phyloP scores from a whole-genome alignment of 106 monocot species.

The Narthecium ossifragum region DNA sequence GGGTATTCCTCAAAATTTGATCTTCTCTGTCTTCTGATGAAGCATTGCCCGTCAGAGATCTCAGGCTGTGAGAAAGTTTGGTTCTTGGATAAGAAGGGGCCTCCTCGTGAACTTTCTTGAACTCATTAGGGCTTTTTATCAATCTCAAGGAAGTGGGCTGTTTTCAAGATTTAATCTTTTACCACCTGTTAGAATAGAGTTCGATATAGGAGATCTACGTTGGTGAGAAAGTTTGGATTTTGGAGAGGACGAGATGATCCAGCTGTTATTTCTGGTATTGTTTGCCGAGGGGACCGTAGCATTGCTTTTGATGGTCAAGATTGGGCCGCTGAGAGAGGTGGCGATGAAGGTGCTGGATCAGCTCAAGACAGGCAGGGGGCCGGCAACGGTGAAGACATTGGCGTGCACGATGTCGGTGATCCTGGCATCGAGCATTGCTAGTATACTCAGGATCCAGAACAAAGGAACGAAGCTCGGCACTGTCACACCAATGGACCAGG shows the following conservation, averaged over 20 bases:
- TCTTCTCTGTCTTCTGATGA: too few relatives aligned
- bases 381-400: slow-evolving; percentile 81
- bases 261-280: slow-evolving; percentile 74
- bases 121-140: too few relatives aligned
- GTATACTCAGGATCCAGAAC: slow-evolving; percentile 79
- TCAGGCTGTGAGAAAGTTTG: too few relatives aligned
- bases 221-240: background rate
- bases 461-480: slow-evolving; percentile 77
- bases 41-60: too few relatives aligned
- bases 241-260: slow-evolving; percentile 41
- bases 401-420: slow-evolving; percentile 79
- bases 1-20: too few relatives aligned
- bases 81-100: too few relatives aligned
- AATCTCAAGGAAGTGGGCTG: too few relatives aligned
- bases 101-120: too few relatives aligned
- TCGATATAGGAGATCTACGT: too few relatives aligned
- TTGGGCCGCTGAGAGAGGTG: slow-evolving; percentile 78
- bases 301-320: slow-evolving; percentile 70
- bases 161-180: too few relatives aligned
- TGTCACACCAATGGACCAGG: slow-evolving; percentile 88
- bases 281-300: slow-evolving; percentile 82
- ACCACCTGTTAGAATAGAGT: too few relatives aligned
- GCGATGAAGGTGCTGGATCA: slow-evolving; percentile 71
- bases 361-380: slow-evolving; percentile 75
- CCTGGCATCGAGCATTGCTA: slow-evolving; percentile 58